These are phyloP conservation scores for Saussurea involucrata DNA, from an alignment of 129 eudicot species.

Conservation along the genomic window DNA sequence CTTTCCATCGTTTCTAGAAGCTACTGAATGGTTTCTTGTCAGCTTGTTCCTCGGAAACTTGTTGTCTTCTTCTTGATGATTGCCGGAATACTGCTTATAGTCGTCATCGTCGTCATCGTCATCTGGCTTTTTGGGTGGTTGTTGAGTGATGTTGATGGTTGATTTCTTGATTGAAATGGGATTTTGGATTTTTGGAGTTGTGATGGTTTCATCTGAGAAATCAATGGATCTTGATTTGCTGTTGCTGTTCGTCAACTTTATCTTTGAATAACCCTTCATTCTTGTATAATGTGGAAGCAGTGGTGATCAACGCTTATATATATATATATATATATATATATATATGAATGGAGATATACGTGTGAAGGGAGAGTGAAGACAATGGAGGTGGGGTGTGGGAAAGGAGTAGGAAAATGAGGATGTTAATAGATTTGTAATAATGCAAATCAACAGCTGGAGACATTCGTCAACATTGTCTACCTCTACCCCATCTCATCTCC, in stretches of 20 bases:
- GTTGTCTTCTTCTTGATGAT: conserved; percentile 9
- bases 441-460: conserved; percentile 25
- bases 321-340: neutral
- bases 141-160: conserved; percentile 16
- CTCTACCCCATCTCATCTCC: conserved; percentile 18
- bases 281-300: neutral
- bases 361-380: conserved; percentile 5
- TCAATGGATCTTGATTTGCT: conserved; percentile 50
- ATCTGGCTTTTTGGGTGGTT: conserved; percentile 11
- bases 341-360: neutral
- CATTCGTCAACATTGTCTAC: conserved; percentile 17
- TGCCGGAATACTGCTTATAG: conserved; percentile 6
- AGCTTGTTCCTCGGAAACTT: conserved; percentile 17
- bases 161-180: conserved; percentile 22
- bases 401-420: conserved; percentile 25
- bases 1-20: conserved; percentile 10
- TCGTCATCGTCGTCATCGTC: neutral
- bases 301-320: neutral
- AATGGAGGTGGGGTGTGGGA: conserved; percentile 19
- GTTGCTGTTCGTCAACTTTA: conserved; percentile 33
- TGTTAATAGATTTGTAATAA: conserved; percentile 27
- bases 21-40: conserved; percentile 35
- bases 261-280: conserved; percentile 64
- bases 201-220: conserved; percentile 40
- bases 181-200: conserved; percentile 26